A percentile compares a stretch with the other conserved stretches of the same genome.
These are phyloP conservation scores for Hippophae gyantsensis DNA, from an alignment of 306 rosid genomes.

Conservation along the genomic window DNA sequence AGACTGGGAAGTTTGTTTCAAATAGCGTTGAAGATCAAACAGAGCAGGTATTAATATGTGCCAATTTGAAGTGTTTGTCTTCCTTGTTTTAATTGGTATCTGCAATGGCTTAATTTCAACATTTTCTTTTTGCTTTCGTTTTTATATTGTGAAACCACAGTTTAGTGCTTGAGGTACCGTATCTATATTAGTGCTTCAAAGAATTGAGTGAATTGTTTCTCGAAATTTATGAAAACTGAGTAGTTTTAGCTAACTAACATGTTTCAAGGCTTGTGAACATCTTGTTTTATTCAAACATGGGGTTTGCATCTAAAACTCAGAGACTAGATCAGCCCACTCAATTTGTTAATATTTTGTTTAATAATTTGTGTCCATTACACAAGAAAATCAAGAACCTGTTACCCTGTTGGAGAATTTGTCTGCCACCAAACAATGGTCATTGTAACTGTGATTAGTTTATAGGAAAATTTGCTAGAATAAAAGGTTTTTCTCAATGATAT, in stretches of 20 bases:
- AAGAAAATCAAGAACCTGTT: too few relatives aligned
- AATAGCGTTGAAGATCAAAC: slow-evolving; percentile 80
- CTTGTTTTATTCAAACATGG: too few relatives aligned
- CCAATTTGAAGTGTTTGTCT: background rate
- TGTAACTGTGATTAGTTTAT: too few relatives aligned
- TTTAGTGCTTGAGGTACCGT: background rate
- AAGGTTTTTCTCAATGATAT: too few relatives aligned
- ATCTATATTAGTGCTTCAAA: background rate
- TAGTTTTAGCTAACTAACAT: background rate
- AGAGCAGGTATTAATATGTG: slow-evolving; percentile 56
- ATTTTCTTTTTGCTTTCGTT: background rate
- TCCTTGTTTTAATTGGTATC: background rate
- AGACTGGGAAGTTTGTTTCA: slow-evolving; percentile 83
- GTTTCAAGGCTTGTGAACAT: too few relatives aligned
- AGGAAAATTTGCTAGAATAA: too few relatives aligned
- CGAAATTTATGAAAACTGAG: background rate
- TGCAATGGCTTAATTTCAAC: background rate
- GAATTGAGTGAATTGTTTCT: background rate
- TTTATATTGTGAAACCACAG: background rate
- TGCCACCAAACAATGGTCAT: too few relatives aligned
- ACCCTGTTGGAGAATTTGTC: too few relatives aligned
- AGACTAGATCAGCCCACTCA: too few relatives aligned
- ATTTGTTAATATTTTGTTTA: too few relatives aligned
- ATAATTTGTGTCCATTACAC: too few relatives aligned
- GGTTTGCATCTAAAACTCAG: too few relatives aligned